phyloP scores from a whole-genome alignment of 495 filamentous ascomycete species.

The Durotheca rogersii region DNA sequence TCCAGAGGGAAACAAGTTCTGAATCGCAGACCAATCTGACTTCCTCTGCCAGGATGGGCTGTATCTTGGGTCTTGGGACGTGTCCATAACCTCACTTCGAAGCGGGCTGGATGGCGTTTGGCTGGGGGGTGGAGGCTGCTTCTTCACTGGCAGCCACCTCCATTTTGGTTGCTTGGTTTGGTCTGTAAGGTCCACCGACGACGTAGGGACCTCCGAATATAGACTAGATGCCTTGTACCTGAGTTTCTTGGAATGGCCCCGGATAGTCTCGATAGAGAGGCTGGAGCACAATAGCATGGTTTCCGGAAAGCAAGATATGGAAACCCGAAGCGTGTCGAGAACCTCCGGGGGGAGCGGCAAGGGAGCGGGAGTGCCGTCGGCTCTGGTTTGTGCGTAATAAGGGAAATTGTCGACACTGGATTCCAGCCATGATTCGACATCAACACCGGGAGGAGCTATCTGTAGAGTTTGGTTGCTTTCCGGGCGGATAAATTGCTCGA shows the following conservation, averaged over 20 bases:
- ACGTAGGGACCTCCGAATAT: conserved; percentile 19
- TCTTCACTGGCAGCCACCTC: conserved; percentile 31
- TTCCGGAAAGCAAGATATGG: conserved; percentile 46
- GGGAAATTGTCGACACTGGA: conserved; percentile 32
- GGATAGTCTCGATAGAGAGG: conserved; percentile 50
- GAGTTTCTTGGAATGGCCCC: conserved; percentile 46
- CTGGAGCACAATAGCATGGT: conserved; percentile 49
- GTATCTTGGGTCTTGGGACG: conserved; percentile 11
- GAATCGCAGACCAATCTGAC: conserved; percentile 50
- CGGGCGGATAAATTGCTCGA: neutral
- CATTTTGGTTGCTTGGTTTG: conserved; percentile 27
- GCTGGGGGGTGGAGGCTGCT: conserved; percentile 9
- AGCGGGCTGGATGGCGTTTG: conserved; percentile 16
- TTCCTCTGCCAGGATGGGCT: conserved; percentile 16
- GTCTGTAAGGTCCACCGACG: conserved; percentile 9
- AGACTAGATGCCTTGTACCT: conserved; percentile 30
- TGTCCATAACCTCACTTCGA: conserved; percentile 9
- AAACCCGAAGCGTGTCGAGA: conserved; percentile 44
- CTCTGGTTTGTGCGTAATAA: conserved; percentile 19
- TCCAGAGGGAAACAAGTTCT: conserved; percentile 58
- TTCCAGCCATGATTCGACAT: conserved; percentile 34
- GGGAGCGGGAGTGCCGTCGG: conserved; percentile 22
- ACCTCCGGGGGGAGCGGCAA: conserved; percentile 45
- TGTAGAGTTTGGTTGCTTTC: conserved; percentile 5
- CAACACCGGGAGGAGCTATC: conserved; percentile 28